Evolutionary conservation across 2,329 filamentous ascomycete species (phyloP), one percentile per base, ranked within the genome.

Genomic region (Trichoderma brevicompactum): DNA sequence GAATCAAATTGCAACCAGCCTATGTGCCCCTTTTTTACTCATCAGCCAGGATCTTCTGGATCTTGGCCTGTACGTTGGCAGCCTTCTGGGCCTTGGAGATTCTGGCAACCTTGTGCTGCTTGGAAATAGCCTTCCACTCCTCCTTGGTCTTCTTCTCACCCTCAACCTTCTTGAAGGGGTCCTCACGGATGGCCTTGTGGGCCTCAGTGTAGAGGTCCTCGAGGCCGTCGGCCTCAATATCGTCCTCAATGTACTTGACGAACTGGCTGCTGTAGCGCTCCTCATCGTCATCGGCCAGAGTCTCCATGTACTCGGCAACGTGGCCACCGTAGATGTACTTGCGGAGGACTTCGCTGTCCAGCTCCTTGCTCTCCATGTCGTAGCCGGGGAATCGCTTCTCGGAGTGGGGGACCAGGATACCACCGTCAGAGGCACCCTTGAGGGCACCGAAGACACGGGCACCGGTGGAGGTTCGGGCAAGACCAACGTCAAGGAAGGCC

Each of bases 281-380:
- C 91, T 99, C 95, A 79, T 99, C 95, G 80, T 99, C 95, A 77
- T 99, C 95, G 83, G 95, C 95, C 72, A 99, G 92, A 67, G 91
- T 95, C 90, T 99, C 95, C 95, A 99, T 99, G 90, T 99, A 99
- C 89, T 99, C 95, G 74, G 94, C 94, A 72, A 99, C 92, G 89
- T 99, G 95, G 69, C 95, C 94, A 79, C 87, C 95, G 82, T 92
- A 94, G 87, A 99, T 99, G 91, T 99, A 99, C 87, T 94, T 96
- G 88, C 94, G 93, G 79, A 99, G 92, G 73, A 88, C 91, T 82
- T 99, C 95, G 77, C 93, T 88, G 76, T 99, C 95, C 77, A 99
- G 92, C 88, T 98, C 94, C 91, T 99, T 94, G 81, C 85, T 83
- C 87, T 99, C 95, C 38, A 97, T 92, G 81, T 99, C 95, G 89